These are phyloP conservation scores for Monilinia laxa DNA, from an alignment of 2,329 filamentous ascomycete species.

Conservation along the genomic window DNA sequence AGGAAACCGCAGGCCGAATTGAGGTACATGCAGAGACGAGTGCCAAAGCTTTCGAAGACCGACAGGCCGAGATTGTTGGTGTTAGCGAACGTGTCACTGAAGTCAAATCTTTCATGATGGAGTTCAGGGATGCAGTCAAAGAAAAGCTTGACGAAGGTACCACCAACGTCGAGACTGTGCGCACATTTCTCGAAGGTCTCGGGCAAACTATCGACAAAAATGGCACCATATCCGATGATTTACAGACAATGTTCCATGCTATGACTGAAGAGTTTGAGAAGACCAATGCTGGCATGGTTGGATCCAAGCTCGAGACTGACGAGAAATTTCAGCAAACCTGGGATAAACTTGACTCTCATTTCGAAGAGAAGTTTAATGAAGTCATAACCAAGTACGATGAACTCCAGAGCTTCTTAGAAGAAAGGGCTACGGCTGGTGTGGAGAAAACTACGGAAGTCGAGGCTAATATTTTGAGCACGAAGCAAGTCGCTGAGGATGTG, in stretches of 20 bases:
- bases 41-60: conserved; percentile 76
- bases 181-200: conserved; percentile 66
- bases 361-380: conserved; percentile 68
- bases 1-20: conserved; percentile 67
- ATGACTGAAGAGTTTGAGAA: conserved; percentile 88
- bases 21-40: conserved; percentile 70
- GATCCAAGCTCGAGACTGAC: conserved; percentile 78
- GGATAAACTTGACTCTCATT: conserved; percentile 53
- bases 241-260: conserved; percentile 70
- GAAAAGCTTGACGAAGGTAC: conserved; percentile 74
- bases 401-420: conserved; percentile 71
- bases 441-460: conserved; percentile 72
- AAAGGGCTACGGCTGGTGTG: conserved; percentile 70
- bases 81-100: conserved; percentile 76
- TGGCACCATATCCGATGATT: conserved; percentile 56
- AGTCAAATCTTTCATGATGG: conserved; percentile 73
- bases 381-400: conserved; percentile 88
- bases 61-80: conserved; percentile 77
- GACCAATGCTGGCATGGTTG: conserved; percentile 74
- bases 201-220: conserved; percentile 62
- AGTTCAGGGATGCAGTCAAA: conserved; percentile 74
- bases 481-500: conserved; percentile 80
- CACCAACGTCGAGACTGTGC: conserved; percentile 68
- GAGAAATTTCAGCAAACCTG: conserved; percentile 67
- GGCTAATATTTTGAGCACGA: conserved; percentile 71